Percentiles rank a stretch among this genome's conserved stretches.
These are phyloP conservation scores for Botrytis elliptica DNA, from an alignment of 2,329 filamentous ascomycete species.

Conservation along the genomic window DNA sequence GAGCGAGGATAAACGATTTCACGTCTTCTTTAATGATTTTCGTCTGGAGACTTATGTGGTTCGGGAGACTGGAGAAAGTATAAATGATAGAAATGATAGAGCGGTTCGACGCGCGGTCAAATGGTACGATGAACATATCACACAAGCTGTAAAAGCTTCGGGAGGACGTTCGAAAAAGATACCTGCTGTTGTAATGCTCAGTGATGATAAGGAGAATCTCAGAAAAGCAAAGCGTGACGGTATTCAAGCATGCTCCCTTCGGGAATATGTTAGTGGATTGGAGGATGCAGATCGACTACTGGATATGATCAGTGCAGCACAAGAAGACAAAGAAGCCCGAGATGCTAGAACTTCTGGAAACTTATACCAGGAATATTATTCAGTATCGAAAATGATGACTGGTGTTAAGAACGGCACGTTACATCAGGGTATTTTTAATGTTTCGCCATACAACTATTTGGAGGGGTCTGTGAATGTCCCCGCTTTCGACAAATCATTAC, in stretches of 20 bases:
- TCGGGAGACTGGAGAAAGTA: slow-evolving; percentile 73
- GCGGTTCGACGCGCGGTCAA: slow-evolving; percentile 81
- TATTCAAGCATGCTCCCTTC: slow-evolving; percentile 65
- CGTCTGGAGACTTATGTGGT: slow-evolving; percentile 84
- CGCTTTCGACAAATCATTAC: slow-evolving; percentile 82
- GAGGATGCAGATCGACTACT: slow-evolving; percentile 82
- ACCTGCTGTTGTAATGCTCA: slow-evolving; percentile 87
- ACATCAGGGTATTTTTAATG: slow-evolving; percentile 93
- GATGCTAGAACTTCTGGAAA: slow-evolving; percentile 64
- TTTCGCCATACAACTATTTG: slow-evolving; percentile 96
- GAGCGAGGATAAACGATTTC: slow-evolving; percentile 95
- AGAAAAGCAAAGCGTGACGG: slow-evolving; percentile 75
- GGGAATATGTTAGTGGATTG: slow-evolving; percentile 79
- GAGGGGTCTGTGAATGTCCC: slow-evolving; percentile 90
- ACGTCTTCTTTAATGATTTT: slow-evolving; percentile 99
- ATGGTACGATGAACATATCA: slow-evolving; percentile 87
- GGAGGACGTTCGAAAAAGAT: slow-evolving; percentile 52
- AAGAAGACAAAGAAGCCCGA: slow-evolving; percentile 63
- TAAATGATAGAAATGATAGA: slow-evolving; percentile 95
- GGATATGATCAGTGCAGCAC: slow-evolving; percentile 86
- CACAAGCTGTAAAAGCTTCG: slow-evolving; percentile 55
- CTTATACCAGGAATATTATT: slow-evolving; percentile 85
- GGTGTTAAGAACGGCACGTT: slow-evolving; percentile 84
- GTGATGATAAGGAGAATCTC: slow-evolving; percentile 86
- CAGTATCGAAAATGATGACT: slow-evolving; percentile 89